Conservation (phyloP, 768 basidiomycete genomes). For the Boletus bicolor region DNA sequence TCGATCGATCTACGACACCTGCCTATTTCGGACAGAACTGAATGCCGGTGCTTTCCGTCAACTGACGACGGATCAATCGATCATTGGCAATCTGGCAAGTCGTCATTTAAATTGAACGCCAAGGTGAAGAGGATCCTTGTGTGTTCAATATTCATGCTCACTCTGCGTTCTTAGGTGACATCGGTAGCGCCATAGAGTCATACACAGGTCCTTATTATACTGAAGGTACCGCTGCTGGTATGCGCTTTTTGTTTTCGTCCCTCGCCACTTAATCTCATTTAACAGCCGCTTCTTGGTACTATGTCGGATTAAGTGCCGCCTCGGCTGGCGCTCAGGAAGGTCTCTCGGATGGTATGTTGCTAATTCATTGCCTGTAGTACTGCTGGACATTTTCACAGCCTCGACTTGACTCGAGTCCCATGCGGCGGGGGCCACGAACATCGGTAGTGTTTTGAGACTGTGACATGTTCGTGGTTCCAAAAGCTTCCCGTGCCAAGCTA, state of each 20-base stretch:
- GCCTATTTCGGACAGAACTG: constrained; percentile 17
- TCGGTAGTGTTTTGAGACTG: constrained; percentile 10
- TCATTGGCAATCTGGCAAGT: not conserved
- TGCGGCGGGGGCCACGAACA: not conserved
- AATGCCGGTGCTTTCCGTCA: no score
- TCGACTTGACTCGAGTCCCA: constrained; percentile 20
- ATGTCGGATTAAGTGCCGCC: constrained; percentile 14
- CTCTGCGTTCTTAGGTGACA: constrained; percentile 17
- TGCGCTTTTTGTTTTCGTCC: not conserved
- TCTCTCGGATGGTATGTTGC: constrained; percentile 16
- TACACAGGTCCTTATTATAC: constrained; percentile 35
- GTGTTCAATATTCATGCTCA: constrained; percentile 3
- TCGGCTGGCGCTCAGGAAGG: constrained; percentile 14
- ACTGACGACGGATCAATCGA: not conserved
- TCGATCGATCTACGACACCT: constrained; percentile 26
- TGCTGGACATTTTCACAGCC: constrained; percentile 5
- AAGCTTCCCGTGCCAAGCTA: not conserved
- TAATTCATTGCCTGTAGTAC: not conserved
- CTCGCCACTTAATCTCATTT: not conserved
- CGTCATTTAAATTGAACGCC: constrained; percentile 35
- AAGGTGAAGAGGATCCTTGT: constrained; percentile 33
- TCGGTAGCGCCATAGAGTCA: constrained; percentile 39
- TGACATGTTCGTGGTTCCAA: constrained; percentile 25
- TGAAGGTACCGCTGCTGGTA: constrained; percentile 26
- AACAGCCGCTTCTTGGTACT: constrained; percentile 18